A percentile compares a stretch with the other conserved stretches of the same genome.
These are phyloP conservation scores for Lachancea thermotolerans DNA, from an alignment of 805 yeast genomes.

Conservation along the genomic window DNA sequence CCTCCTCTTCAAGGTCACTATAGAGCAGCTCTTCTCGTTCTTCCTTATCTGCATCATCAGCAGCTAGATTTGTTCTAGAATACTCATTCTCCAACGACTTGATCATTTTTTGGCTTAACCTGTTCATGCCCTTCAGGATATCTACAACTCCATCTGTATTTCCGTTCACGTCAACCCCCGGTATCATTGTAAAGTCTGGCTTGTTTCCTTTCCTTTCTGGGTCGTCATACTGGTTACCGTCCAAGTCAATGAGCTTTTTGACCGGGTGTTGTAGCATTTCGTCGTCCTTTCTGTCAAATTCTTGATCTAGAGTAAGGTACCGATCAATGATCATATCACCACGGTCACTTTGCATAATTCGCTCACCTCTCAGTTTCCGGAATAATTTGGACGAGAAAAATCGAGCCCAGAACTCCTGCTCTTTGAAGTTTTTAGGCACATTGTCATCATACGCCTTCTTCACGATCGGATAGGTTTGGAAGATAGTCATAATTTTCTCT, in stretches of 20 bases:
- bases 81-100: constrained; percentile 42
- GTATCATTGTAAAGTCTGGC: constrained; percentile 86
- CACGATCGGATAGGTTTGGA: constrained; percentile 88
- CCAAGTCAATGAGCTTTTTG: constrained; percentile 67
- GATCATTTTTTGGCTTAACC: constrained; percentile 77
- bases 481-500: constrained; percentile 82
- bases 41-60: constrained; percentile 33
- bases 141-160: constrained; percentile 59
- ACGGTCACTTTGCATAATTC: constrained; percentile 63
- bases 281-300: constrained; percentile 41
- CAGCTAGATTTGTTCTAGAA: constrained; percentile 32
- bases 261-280: constrained; percentile 41
- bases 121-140: constrained; percentile 81
- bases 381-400: constrained; percentile 88
- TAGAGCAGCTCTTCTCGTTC: constrained; percentile 43
- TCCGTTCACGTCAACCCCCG: constrained; percentile 42
- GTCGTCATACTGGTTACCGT: constrained; percentile 77
- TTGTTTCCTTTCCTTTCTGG: constrained; percentile 67
- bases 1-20: constrained; percentile 44
- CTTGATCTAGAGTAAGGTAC: constrained; percentile 67
- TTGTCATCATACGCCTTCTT: constrained; percentile 82
- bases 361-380: constrained; percentile 84
- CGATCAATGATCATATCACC: constrained; percentile 83
- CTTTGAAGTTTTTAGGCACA: constrained; percentile 75
- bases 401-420: constrained; percentile 94